Evolutionary conservation across 495 filamentous ascomycete species (phyloP), one percentile per base, ranked within the genome.

Genomic region (Penicillium mononematosum): DNA sequence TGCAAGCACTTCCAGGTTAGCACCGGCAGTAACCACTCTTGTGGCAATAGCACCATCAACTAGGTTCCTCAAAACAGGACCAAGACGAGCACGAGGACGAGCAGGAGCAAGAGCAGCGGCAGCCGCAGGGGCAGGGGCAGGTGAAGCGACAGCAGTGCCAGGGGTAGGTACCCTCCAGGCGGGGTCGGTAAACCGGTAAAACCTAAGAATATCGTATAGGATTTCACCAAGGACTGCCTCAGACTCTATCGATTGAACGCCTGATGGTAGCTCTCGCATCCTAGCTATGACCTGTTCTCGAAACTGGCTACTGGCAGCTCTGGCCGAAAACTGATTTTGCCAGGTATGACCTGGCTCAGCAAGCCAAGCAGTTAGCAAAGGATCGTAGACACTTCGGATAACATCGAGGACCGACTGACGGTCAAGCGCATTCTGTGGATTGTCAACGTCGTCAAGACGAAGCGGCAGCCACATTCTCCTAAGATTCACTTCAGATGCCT

Each of bases 341-440:
- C 48, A 50, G 10, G 20, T 22, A 25, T 50, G 4, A 19, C 9
- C 14, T 10, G 34, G 20, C 2, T 10, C 48, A 39, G 48, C 32
- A 39, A 50, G 32, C 34, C 17, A 50, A 4, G 14, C 10, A 22
- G 3, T 4, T 3, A 25, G 24, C 11, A 38, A 8, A 50, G 48
- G 48, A 17, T 50, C 32, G 14, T 39, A 50, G 19, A 50, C 48
- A 3, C 38, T 17, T 16, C 48, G 48, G 12, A 50, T 41, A 20
- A 38, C 1, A 10, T 39, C 20, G 12, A 50, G 48, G 14, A 39
- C 24, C 7, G 9, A 1, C 4, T 25, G 5, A 19, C 48, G 34
- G 9, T 47, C 45, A 7, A 17, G 4, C 4, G 25, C 45, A 12
- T 14, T 5, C 16, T 41, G 31, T 14, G 11, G 17, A 4, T n/a